A percentile compares a stretch with the other conserved stretches of the same genome.
Evolutionary conservation across 768 basidiomycete genomes (phyloP).

Genomic region (Galerina marginata): DNA sequence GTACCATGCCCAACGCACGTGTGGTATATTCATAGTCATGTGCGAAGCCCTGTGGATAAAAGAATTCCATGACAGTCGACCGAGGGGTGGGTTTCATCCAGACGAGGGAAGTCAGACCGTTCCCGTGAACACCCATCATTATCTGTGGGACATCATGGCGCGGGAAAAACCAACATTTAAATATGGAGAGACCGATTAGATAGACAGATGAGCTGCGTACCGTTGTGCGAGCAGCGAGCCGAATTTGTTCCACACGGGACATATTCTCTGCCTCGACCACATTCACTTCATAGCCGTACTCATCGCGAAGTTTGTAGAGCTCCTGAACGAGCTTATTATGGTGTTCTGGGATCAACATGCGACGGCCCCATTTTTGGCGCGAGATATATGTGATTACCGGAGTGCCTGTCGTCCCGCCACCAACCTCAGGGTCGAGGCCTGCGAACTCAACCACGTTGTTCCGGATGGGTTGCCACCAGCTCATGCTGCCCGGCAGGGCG

Average conservation of each 20-base stretch:
- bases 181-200: neutral
- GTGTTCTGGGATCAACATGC: conserved; percentile 77
- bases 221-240: conserved; percentile 83
- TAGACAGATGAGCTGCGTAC: conserved; percentile 47
- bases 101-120: conserved; percentile 84
- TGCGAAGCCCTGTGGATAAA: conserved; percentile 84
- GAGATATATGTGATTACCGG: conserved; percentile 95
- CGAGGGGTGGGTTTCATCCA: conserved; percentile 91
- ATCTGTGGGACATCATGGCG: conserved; percentile 56
- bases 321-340: conserved; percentile 82
- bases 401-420: conserved; percentile 50
- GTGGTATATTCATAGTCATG: conserved; percentile 85
- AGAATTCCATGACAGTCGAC: conserved; percentile 92
- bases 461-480: conserved; percentile 88
- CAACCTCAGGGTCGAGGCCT: conserved; percentile 53
- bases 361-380: conserved; percentile 85
- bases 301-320: conserved; percentile 68
- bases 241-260: conserved; percentile 79
- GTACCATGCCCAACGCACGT: conserved; percentile 81
- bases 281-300: conserved; percentile 86
- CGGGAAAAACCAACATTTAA: conserved; percentile 6
- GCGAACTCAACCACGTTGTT: conserved; percentile 76
- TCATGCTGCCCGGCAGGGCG: conserved; percentile 68
- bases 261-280: conserved; percentile 86
- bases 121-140: conserved; percentile 94